Percentiles rank a stretch among this genome's conserved stretches.
Evolutionary conservation across 768 basidiomycete species (phyloP).

Genomic region (Tulasnella sp.): DNA sequence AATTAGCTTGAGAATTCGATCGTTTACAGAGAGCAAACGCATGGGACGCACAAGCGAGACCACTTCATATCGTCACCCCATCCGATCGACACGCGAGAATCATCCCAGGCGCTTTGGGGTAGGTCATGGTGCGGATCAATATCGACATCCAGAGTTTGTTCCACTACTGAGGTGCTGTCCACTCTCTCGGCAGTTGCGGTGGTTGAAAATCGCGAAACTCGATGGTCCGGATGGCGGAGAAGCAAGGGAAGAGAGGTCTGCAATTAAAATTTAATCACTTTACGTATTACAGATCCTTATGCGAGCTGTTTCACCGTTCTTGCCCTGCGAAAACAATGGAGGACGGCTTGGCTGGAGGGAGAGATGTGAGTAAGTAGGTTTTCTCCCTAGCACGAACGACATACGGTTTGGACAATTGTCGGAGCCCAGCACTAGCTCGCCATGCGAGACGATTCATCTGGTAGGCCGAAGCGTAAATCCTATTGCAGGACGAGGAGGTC

Average conservation of each 20-base stretch:
- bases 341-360: background rate
- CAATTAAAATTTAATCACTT: background rate
- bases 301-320: background rate
- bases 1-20: background rate
- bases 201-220: background rate
- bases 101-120: conserved; percentile 41
- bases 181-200: background rate
- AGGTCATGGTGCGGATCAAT: conserved; percentile 28
- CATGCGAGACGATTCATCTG: background rate
- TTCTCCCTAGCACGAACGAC: background rate
- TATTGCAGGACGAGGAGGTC: background rate
- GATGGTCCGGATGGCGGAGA: background rate
- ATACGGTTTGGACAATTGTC: background rate
- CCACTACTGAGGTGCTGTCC: background rate
- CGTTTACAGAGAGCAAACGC: background rate
- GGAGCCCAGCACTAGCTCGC: background rate
- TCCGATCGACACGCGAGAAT: conserved; percentile 59
- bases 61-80: conserved; percentile 64
- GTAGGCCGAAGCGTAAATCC: background rate
- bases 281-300: background rate
- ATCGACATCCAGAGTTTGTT: background rate
- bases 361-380: background rate
- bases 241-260: background rate
- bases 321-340: background rate
- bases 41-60: conserved; percentile 67